phyloP scores from a whole-genome alignment of 31 red algal genomes.

The Endocladia muricata region DNA sequence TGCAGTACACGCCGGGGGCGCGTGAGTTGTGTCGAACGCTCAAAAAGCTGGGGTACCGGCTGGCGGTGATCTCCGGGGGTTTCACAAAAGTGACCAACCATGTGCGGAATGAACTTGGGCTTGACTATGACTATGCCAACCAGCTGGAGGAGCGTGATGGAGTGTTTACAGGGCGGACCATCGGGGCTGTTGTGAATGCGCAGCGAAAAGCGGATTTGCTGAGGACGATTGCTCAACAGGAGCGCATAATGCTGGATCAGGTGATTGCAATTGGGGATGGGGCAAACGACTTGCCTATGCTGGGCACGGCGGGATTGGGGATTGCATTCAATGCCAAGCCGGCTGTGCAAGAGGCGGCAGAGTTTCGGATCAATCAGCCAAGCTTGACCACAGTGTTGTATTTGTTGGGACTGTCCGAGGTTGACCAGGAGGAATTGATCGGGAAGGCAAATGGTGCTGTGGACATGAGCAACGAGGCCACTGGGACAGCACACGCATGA shows the following conservation, averaged over 20 bases:
- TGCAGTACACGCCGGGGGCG: constrained; percentile 81
- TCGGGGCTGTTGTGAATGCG: constrained; percentile 70
- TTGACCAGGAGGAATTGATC: constrained; percentile 2
- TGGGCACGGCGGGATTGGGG: constrained; percentile 66
- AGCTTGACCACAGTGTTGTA: constrained; percentile 69
- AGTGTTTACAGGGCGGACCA: constrained; percentile 65
- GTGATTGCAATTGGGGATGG: constrained; percentile 93
- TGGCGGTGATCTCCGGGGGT: constrained; percentile 79
- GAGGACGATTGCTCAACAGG: constrained; percentile 84
- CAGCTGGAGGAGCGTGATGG: constrained; percentile 58
- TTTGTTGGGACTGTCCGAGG: constrained; percentile 67
- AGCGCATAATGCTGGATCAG: constrained; percentile 76
- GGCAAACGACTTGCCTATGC: constrained; percentile 78
- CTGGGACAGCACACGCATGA: too few species aligned
- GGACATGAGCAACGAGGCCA: too few species aligned
- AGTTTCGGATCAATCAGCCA: constrained; percentile 66
- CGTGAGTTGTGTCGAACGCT: constrained; percentile 64
- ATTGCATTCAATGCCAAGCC: constrained; percentile 87
- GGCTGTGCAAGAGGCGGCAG: constrained; percentile 30
- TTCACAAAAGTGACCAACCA: constrained; percentile 58
- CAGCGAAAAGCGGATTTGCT: constrained; percentile 86
- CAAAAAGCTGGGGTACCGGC: constrained; percentile 70
- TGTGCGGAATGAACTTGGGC: constrained; percentile 57
- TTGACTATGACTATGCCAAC: constrained; percentile 90
- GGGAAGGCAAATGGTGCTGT: too few species aligned